These are phyloP conservation scores for Mrakia blollopis DNA, from an alignment of 768 basidiomycete species.

Conservation along the genomic window DNA sequence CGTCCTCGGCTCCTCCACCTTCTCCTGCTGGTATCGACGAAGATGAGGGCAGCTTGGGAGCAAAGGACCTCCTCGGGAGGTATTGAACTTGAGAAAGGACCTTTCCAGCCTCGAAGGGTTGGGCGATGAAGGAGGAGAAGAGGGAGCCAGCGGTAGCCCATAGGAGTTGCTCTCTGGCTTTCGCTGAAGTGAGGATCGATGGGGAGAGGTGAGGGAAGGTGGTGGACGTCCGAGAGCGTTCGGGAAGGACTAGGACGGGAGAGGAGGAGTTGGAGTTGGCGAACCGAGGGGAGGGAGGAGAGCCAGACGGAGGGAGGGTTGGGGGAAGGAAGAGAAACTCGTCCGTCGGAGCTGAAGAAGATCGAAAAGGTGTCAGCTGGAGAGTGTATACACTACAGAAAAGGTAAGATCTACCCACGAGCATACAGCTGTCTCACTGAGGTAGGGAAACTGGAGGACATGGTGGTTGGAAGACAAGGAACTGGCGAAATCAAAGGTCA, in stretches of 20 bases:
- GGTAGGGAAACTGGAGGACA: background rate
- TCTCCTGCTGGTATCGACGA: background rate
- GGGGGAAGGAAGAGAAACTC: slow-evolving; percentile 33
- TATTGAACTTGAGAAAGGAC: slow-evolving; percentile 27
- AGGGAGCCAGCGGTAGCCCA: slow-evolving; percentile 18
- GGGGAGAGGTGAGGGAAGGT: slow-evolving; percentile 12
- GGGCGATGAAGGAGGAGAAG: slow-evolving; percentile 21
- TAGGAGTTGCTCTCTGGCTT: slow-evolving; percentile 6
- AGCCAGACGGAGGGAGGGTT: slow-evolving; percentile 19
- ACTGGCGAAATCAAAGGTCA: background rate
- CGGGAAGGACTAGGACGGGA: slow-evolving; percentile 25
- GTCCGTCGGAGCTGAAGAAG: slow-evolving; percentile 24
- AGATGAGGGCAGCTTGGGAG: background rate
- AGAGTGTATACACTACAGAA: background rate
- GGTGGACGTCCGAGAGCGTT: slow-evolving; percentile 5
- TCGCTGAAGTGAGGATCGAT: background rate
- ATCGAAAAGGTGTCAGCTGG: background rate
- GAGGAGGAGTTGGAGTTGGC: slow-evolving; percentile 3
- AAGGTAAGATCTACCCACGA: slow-evolving; percentile 1
- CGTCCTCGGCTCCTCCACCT: background rate
- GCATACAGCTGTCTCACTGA: slow-evolving; percentile 31
- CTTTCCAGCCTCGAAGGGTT: slow-evolving; percentile 28
- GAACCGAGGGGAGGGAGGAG: background rate
- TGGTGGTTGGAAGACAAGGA: background rate
- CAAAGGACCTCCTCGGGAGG: background rate